Evolutionary conservation across 805 yeast genomes (phyloP), one percentile per base, ranked within the genome.

Genomic region (Candida orba): DNA sequence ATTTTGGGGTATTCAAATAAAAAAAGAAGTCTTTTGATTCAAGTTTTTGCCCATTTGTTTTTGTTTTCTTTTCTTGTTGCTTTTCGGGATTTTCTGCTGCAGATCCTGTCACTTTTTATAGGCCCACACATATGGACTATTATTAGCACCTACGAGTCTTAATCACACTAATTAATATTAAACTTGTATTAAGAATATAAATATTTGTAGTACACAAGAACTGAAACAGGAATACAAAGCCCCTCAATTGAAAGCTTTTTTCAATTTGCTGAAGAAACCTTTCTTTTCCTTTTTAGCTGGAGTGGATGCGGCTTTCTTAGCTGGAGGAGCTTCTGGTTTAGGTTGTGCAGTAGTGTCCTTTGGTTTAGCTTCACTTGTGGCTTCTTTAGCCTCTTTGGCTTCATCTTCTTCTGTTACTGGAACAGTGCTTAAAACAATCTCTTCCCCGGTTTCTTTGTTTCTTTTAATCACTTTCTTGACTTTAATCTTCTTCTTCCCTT

Each of bases 391-490:
- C 23, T 36, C 42, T 27, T 27, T 27, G 23, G 45, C 46, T 32
- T 43, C 33, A n/a, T 44, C 39, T 20, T 48, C 58, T 18, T 51
- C 57, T 5, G 29, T 27, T 27, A 54, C 45, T 18, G 60, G 60
- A 37, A 56, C 61, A 40, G 60, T 57, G 32, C 64, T 62, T 8
- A 68, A 52, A 40, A 65, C 61, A 40, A 56, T 58, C 37, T 62
- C 65, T 50, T 68, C 72, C 33, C 73, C 72, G 6, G 72, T 69
- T 32, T 53, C 45, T 46, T 66, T 68, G 56, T 68, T 67, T 49
- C 58, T 66, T 55, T 61, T 66, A 35, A 67, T 56, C 35, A 57
- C 57, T 53, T 65, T 66, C 57, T 64, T 67, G 22, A 69, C 64
- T 49, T 62, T 66, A 45, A 55, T 51, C 43, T 47, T 53, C 44